Conservation (phyloP, 1,139 yeast genomes). For the Sugiyamaella japonica region DNA sequence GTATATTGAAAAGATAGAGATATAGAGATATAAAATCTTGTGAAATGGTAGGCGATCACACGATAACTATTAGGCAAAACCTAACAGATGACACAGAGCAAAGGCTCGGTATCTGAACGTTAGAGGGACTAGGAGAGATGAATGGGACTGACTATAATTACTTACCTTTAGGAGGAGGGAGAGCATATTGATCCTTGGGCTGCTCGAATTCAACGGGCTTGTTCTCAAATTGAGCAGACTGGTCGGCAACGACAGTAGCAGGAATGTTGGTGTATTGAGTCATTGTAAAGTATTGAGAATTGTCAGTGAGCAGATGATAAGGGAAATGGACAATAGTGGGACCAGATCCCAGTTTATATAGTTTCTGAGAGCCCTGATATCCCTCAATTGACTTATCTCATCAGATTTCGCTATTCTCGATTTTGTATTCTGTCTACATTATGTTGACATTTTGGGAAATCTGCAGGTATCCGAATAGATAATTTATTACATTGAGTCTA, state of each 20-base stretch:
- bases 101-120: constrained; percentile 3
- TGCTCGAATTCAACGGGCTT: constrained; percentile 23
- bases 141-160: not conserved
- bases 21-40: too few relatives aligned
- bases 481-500: too few relatives aligned
- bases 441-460: not conserved
- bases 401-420: not conserved
- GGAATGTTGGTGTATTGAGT: constrained; percentile 7
- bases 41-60: too few relatives aligned
- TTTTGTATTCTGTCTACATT: not conserved
- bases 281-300: constrained; percentile 17
- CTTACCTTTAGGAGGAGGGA: constrained; percentile 20
- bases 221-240: constrained; percentile 1
- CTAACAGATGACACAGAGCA: constrained; percentile 6
- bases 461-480: too few relatives aligned
- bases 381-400: not conserved
- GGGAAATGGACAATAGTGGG: not conserved
- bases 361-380: not conserved
- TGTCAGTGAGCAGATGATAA: not conserved
- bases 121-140: not conserved
- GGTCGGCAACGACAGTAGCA: constrained; percentile 11
- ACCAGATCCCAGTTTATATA: not conserved
- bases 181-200: constrained; percentile 23
- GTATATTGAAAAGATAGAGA: too few relatives aligned
- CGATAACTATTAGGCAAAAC: too few relatives aligned